These are phyloP conservation scores for Zizania palustris DNA, from an alignment of 202 grass and related monocot species.

Conservation along the genomic window DNA sequence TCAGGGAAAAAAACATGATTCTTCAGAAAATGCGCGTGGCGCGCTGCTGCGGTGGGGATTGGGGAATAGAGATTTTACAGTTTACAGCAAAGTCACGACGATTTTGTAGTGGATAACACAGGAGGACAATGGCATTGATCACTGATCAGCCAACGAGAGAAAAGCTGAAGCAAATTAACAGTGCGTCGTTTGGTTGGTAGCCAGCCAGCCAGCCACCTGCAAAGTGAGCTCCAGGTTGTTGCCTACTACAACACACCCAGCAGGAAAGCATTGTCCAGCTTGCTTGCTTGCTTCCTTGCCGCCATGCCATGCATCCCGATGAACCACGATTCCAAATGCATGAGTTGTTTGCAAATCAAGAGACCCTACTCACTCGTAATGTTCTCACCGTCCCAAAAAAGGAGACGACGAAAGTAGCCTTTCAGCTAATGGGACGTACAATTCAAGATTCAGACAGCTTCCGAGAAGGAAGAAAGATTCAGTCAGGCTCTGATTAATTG, in stretches of 20 bases:
- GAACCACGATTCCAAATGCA: no score
- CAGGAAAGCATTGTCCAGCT: neutral
- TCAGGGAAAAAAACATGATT: neutral
- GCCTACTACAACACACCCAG: neutral
- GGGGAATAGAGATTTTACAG: no score
- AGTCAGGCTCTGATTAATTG: neutral
- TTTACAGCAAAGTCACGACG: neutral
- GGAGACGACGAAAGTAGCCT: neutral
- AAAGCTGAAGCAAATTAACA: neutral
- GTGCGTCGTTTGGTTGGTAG: neutral
- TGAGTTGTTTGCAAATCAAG: neutral
- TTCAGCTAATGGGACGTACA: neutral
- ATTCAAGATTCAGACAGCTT: neutral
- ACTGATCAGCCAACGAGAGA: neutral
- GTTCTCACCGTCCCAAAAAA: neutral
- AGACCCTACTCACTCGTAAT: neutral
- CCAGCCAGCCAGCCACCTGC: neutral
- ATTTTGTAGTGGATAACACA: neutral
- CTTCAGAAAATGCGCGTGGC: neutral
- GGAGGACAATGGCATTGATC: neutral
- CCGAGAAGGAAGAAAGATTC: neutral
- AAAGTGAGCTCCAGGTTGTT: neutral
- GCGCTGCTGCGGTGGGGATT: no score
- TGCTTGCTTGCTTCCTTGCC: neutral
- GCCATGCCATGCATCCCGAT: neutral